Percentiles rank a stretch among this genome's conserved stretches.
phyloP scores from a whole-genome alignment of 441 rosid species.

The Geranium incanum region DNA sequence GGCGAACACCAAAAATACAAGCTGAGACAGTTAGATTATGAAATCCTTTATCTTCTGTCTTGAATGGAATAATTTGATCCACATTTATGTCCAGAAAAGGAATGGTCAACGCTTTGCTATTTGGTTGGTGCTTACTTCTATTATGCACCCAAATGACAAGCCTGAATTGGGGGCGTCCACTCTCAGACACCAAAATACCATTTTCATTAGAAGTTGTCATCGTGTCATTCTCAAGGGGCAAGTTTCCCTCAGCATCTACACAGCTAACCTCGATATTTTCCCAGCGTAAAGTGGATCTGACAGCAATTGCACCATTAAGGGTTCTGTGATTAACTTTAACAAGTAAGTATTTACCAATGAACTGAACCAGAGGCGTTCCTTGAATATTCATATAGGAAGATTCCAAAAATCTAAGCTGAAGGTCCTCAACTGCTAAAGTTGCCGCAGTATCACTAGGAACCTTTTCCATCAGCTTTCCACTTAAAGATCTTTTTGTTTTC shows the following conservation, averaged over 20 bases:
- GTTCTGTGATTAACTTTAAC: constrained; percentile 86
- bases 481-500: constrained; percentile 29
- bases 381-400: constrained; percentile 47
- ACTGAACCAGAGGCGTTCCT: constrained; percentile 81
- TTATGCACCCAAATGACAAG: constrained; percentile 88
- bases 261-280: constrained; percentile 77
- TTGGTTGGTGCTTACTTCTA: constrained; percentile 34
- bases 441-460: constrained; percentile 95
- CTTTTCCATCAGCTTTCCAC: constrained; percentile 65
- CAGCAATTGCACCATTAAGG: constrained; percentile 92
- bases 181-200: constrained; percentile 32
- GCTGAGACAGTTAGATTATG: constrained; percentile 73
- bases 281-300: constrained; percentile 71
- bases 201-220: constrained; percentile 26
- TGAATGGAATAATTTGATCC: constrained; percentile 78
- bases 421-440: constrained; percentile 55
- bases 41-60: constrained; percentile 71
- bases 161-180: constrained; percentile 50
- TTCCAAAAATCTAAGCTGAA: constrained; percentile 81
- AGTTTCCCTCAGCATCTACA: constrained; percentile 57
- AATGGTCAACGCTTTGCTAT: constrained; percentile 29
- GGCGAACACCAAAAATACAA: constrained; percentile 66
- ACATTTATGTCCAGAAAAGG: constrained; percentile 75
- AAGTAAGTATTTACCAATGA: constrained; percentile 65
- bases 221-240: constrained; percentile 31